phyloP scores from a whole-genome alignment of 139 green algal genomes.

The Chlamydomonas sp. region DNA sequence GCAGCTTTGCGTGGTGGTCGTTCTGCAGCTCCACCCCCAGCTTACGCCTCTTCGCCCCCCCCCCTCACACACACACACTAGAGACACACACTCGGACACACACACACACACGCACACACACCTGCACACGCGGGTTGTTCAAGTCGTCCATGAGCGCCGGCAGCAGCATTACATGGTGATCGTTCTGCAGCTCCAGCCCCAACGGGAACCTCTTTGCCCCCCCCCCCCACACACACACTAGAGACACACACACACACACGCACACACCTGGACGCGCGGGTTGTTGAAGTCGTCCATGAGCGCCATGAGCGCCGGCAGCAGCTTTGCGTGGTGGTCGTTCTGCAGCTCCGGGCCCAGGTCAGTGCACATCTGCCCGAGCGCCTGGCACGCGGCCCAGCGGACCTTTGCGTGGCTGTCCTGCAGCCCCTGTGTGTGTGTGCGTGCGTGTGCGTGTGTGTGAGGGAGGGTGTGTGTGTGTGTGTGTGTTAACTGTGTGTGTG shows the following conservation, averaged over 20 bases:
- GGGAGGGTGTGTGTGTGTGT: no score
- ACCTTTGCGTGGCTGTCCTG: constrained; percentile 61
- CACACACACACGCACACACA: no score
- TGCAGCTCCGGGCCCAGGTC: constrained; percentile 93
- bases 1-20: constrained; percentile 45
- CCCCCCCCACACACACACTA: no score
- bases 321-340: constrained; percentile 44
- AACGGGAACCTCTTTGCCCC: no score
- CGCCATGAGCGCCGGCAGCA: constrained; percentile 68
- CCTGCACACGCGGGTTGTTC: constrained; percentile 72
- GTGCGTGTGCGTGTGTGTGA: no score
- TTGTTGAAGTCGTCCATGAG: constrained; percentile 84
- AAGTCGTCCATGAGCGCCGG: constrained; percentile 86
- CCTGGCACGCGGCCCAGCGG: constrained; percentile 93
- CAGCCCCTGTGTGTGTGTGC: no score
- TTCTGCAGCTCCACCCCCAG: constrained; percentile 87
- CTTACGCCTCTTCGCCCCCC: no score
- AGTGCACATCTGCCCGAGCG: constrained; percentile 95
- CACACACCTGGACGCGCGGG: constrained; percentile 65
- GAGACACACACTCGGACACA: no score
- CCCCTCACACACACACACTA: no score
- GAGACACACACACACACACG: no score
- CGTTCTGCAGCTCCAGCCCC: constrained; percentile 80
- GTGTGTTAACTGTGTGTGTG: no score
- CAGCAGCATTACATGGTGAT: constrained; percentile 53